phyloP scores from a whole-genome alignment of 208 protist species.

The Wallacemonas sp. region DNA sequence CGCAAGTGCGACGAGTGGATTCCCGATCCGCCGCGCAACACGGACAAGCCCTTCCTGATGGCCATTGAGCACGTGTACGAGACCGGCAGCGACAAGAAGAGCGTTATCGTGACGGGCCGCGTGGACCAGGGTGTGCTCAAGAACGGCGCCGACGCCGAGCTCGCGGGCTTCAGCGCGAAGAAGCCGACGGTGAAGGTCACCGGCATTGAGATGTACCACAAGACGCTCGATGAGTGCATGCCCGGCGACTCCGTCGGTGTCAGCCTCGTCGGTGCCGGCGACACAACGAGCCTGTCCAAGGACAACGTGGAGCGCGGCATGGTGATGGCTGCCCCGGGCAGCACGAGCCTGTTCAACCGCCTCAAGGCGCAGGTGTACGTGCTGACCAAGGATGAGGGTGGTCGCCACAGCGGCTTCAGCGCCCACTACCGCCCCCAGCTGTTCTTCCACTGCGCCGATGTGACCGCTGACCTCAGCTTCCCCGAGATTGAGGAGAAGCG shows the following conservation, averaged over 20 bases:
- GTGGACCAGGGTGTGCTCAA: conserved; percentile 95
- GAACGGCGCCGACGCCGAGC: conserved; percentile 95
- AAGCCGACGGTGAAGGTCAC: conserved; percentile 90
- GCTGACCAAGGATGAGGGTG: conserved; percentile 98
- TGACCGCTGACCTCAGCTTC: conserved; percentile 96
- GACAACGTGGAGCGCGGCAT: conserved; percentile 96
- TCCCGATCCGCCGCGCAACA: conserved; percentile 92
- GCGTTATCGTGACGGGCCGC: conserved; percentile 96
- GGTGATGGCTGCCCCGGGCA: conserved; percentile 94
- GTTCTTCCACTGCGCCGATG: conserved; percentile 98
- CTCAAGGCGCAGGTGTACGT: conserved; percentile 98
- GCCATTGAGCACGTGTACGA: conserved; percentile 96
- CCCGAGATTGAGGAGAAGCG: conserved; percentile 80
- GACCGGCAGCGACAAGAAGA: conserved; percentile 92
- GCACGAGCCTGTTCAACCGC: conserved; percentile 93
- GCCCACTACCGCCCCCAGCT: conserved; percentile 97
- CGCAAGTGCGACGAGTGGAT: conserved; percentile 95
- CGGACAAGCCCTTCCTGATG: conserved; percentile 98
- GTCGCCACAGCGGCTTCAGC: conserved; percentile 98
- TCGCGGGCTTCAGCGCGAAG: conserved; percentile 93
- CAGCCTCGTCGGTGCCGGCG: conserved; percentile 89
- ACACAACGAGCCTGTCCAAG: conserved; percentile 93
- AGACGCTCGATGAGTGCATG: conserved; percentile 93
- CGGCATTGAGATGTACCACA: conserved; percentile 98
- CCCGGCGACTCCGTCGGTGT: conserved; percentile 98